Base-by-base conservation (phyloP, 768 basidiomycete species). In the Russula olivacea region DNA sequence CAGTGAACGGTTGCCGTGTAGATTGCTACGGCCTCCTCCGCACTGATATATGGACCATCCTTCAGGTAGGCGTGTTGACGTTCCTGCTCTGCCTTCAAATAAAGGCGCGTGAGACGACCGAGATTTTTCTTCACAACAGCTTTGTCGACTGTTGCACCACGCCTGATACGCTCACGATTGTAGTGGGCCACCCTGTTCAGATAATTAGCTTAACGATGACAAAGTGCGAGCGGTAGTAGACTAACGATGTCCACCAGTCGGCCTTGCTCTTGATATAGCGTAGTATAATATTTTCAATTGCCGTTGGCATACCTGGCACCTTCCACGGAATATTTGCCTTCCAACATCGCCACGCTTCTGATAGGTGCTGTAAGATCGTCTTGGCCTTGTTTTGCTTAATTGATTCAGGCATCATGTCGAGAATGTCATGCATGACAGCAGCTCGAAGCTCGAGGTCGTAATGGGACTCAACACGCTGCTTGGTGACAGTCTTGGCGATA, bases 351-450 rank as follows among this genome's bases (percentile, higher is more conserved):
- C 97, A 98, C 11, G 96, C 97, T 73, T 98, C 97, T 3, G 95
- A 97, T 68, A 98, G 77, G 73, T 98, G 97, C 74, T 99, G 97
- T 72, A 99, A 72, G 68, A 99, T 98, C 12, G 97, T 98, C 80
- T 99, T 99, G n/a, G 94, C 87, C 79, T 99, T 98, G 78, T 98
- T 99, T 76, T 95, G 93, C 76, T 95, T 95, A 79, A 98, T 95
- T 2, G 91, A 93, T 75, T 98, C 97, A 8, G 97, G 97, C 96
- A 98, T 98, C 96, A 98, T 98, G 78, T 98, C 96, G 69, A 99
- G 80, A 69, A 99, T 98, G 75, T 99, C 96, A 77, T 98, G 96
- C 97, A 99, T 98, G 70, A 99, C 96, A 52, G 97, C 95, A 0
- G 97, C 97, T 58, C 97, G 88, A 49, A 99, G 78, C 73, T 99